Base-by-base conservation (phyloP, 345 rosid genomes). In the Leavenworthia alabamica region DNA sequence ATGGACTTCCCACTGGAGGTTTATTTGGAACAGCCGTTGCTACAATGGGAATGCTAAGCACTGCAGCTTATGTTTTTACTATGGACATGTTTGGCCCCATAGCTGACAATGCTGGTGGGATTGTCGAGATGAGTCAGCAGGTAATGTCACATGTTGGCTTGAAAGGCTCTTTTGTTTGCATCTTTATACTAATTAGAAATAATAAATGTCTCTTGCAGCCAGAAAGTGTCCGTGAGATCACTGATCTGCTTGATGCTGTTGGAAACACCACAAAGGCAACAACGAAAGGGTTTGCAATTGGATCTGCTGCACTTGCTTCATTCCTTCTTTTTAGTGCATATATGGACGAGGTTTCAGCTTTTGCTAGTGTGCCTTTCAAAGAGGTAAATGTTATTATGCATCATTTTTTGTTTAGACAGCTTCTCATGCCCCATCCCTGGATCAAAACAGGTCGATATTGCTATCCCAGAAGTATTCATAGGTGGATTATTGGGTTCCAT, bases 11-110 rank as follows among this genome's bases (percentile, higher is more conserved):
- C 37, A 85, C 80, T 44, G 98, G 98, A 56, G 97, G 99, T 41
- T 77, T 92, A 60, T 92, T 92, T 79, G 99, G 97, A 57, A 92
- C 98, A 4, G 98, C 97, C 42, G 96, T 92, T 32, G 99, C 97
- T 14, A 89, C 99, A 41, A 89, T 92, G 97, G 99, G 97, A 74
- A 92, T 92, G 99, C 97, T 92, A 58, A 92, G 96, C 62, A 86
- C 99, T 46, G 99, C 97, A 73, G 97, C 90, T 47, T 92, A 89
- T 81, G 85, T 92, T 66, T 88, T 92, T 48, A 92, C 98, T 7
- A 89, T 92, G 99, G 97, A 92, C 81, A 92, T 92, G 98, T 92
- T 92, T 78, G 98, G 98, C 50, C 98, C 97, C 19, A 89, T 92
- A 73, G 98, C 98, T 64, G 97, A 92, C 78, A 92, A 92, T 76